Base-by-base conservation (phyloP, 1,139 yeast genomes). In the Pichia sp. region DNA sequence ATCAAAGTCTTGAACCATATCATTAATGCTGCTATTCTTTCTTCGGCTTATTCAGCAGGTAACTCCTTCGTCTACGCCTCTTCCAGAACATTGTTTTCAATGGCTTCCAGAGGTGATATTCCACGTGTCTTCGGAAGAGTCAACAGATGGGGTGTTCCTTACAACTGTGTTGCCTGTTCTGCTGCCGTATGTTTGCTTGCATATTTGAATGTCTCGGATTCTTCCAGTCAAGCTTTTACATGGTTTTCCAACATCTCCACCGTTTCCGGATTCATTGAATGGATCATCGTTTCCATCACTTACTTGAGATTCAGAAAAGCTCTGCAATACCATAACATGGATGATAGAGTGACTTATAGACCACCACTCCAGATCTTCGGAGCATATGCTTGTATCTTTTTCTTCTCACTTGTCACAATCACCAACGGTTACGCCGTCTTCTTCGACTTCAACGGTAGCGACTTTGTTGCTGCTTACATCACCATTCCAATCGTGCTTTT, bases 401-500 rank as follows among this genome's bases (percentile, higher is more conserved):
- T 81, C 62, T 72, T 80, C 57, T 58, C 72, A 2, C 43, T 82
- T 16, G 67, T 82, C 54, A 71, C 79, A 15, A 54, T 82, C 38
- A 80, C 85, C 23, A 82, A 82, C 59, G 87, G 87, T 45, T 80
- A 72, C 67, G 64, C 66, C 3, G 74, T 72, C 26, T 80, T 80
- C 72, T 79, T 73, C 58, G 70, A 68, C 53, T 63, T 77, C 59
- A 73, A 69, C 52, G 80, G 77, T n/a, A 63, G 75, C 31, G 67
- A 65, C 65, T 83, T 84, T 61, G 69, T 83, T 55, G 86, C 87
- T 26, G 82, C 87, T 11, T 84, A 84, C 68, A 73, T 83, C 60
- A 81, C 87, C 1, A 65, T 83, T 53, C 87, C 87, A 31, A 73
- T 82, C 45, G 76, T 82, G 50, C 31, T 78, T 1, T 69, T 69